phyloP scores from a whole-genome alignment of 106 monocot genomes.

The Alisma plantagoaquatica region DNA sequence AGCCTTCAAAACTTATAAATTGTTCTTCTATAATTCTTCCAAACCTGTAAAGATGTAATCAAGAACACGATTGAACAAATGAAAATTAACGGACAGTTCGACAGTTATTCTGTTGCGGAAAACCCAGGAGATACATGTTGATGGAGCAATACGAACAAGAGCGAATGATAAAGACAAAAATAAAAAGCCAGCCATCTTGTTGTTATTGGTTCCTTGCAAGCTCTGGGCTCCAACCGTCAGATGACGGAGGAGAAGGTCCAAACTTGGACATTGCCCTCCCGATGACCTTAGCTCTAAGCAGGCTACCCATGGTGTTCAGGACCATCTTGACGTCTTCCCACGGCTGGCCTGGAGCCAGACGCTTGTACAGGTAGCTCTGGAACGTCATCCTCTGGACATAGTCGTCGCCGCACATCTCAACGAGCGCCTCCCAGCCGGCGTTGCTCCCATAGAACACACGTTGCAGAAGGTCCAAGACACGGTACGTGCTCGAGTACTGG shows the following conservation, averaged over 20 bases:
- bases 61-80: no score
- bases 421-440: constrained; percentile 65
- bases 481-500: constrained; percentile 44
- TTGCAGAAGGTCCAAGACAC: constrained; percentile 69
- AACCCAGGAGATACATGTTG: no score
- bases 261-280: constrained; percentile 35
- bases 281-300: constrained; percentile 36
- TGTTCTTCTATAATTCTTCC: no score
- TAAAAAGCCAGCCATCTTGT: no score
- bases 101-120: no score
- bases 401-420: constrained; percentile 81
- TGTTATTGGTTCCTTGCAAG: no score
- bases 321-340: constrained; percentile 45
- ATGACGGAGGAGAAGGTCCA: no score
- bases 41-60: no score
- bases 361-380: constrained; percentile 76
- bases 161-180: no score
- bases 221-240: neutral
- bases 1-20: no score
- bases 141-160: no score
- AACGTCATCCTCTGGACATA: constrained; percentile 91
- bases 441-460: constrained; percentile 71
- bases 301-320: constrained; percentile 33
- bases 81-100: no score
- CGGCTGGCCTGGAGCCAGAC: constrained; percentile 29